These are phyloP conservation scores for Plasmodium blacklocki DNA, from an alignment of 169 alveolate genomes.

Conservation along the genomic window DNA sequence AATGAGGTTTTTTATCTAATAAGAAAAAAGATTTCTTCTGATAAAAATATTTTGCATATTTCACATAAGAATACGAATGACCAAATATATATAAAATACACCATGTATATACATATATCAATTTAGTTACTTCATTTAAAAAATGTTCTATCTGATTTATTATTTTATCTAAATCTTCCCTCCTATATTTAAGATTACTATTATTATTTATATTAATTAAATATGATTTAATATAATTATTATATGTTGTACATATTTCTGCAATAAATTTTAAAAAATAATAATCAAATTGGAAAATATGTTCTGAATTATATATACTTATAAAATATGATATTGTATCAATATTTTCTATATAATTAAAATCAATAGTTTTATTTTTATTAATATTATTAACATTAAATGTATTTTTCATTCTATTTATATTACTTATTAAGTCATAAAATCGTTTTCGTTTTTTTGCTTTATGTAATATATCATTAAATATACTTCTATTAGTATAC, in stretches of 20 bases:
- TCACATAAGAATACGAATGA: slow-evolving; percentile 67
- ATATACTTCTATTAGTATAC: slow-evolving; percentile 40
- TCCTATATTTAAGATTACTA: slow-evolving; percentile 6
- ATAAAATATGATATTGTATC: slow-evolving; percentile 64
- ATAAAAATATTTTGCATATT: slow-evolving; percentile 70
- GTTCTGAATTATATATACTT: slow-evolving; percentile 59
- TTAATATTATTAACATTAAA: slow-evolving; percentile 35
- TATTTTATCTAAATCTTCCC: slow-evolving; percentile 12
- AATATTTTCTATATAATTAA: slow-evolving; percentile 43
- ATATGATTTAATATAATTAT: slow-evolving; percentile 51
- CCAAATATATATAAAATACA: slow-evolving; percentile 67
- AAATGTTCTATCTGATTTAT: slow-evolving; percentile 5
- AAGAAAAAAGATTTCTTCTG: slow-evolving; percentile 62
- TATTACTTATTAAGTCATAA: slow-evolving; percentile 45
- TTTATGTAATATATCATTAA: slow-evolving; percentile 44
- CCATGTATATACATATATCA: slow-evolving; percentile 64
- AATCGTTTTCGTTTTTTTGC: slow-evolving; percentile 47
- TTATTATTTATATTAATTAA: slow-evolving; percentile 11
- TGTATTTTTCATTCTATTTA: slow-evolving; percentile 42
- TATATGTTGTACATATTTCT: slow-evolving; percentile 59
- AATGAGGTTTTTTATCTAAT: slow-evolving; percentile 53
- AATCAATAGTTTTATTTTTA: slow-evolving; percentile 42
- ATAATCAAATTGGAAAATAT: slow-evolving; percentile 68
- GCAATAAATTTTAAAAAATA: slow-evolving; percentile 62
- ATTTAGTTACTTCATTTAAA: slow-evolving; percentile 46